phyloP scores from a whole-genome alignment of 1,284 basidiomycete species.

The Mycena sp. region DNA sequence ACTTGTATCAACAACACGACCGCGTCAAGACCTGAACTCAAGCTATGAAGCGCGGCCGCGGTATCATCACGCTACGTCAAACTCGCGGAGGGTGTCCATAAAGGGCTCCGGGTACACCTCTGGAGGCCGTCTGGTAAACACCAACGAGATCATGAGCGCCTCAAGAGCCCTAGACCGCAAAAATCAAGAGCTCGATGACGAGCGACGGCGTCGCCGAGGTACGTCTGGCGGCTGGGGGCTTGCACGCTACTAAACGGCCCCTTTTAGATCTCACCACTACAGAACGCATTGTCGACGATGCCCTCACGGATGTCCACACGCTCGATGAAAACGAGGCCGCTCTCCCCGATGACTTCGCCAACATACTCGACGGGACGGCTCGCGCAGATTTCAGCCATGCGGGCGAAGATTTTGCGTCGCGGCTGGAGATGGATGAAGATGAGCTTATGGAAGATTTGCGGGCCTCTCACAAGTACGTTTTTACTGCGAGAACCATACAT shows the following conservation, averaged over 20 bases:
- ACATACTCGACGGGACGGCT: not conserved
- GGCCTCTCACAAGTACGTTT: not conserved
- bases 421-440: not conserved
- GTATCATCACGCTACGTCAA: not conserved
- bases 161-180: not conserved
- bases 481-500: no score
- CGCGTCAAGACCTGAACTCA: no score
- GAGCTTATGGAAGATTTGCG: not conserved
- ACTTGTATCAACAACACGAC: no score
- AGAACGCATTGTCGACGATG: not conserved
- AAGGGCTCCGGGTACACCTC: not conserved
- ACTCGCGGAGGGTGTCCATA: not conserved
- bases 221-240: not conserved
- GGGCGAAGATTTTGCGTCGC: not conserved
- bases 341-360: not conserved
- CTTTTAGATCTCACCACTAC: not conserved
- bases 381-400: not conserved
- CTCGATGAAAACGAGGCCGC: not conserved
- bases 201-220: not conserved
- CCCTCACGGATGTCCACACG: not conserved
- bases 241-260: not conserved
- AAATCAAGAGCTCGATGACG: not conserved
- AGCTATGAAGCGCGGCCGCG: not conserved
- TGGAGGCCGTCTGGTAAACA: not conserved
- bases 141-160: not conserved